Percentiles rank a stretch among this genome's conserved stretches.
These are phyloP conservation scores for Skeletonema grethae DNA, from an alignment of 108 stramenopile genomes.

Conservation along the genomic window DNA sequence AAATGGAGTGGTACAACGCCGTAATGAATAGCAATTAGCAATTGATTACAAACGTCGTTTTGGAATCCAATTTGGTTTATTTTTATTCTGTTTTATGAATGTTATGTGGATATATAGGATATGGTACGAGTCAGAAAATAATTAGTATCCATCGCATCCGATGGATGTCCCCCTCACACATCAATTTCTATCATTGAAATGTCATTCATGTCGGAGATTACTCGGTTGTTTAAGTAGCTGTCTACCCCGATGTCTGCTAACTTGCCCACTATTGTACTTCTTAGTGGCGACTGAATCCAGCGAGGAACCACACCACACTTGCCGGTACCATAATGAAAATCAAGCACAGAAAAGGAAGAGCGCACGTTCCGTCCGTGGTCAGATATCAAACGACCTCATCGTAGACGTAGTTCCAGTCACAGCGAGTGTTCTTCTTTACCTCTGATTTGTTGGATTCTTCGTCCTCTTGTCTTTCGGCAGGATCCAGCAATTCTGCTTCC, in stretches of 20 bases:
- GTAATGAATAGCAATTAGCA: background rate
- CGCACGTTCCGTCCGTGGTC: conserved; percentile 25
- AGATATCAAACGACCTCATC: conserved; percentile 37
- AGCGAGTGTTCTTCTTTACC: background rate
- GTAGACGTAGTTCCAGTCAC: conserved; percentile 19
- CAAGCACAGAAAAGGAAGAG: conserved; percentile 21
- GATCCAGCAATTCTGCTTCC: background rate
- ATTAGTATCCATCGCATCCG: no score
- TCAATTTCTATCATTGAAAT: background rate
- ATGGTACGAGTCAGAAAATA: no score
- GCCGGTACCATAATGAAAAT: conserved; percentile 18
- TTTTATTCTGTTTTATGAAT: no score
- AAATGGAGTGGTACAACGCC: background rate
- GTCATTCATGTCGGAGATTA: background rate
- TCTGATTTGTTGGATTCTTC: background rate
- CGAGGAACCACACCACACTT: conserved; percentile 9
- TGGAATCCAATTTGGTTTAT: background rate
- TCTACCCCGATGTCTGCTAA: no score
- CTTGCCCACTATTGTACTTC: no score
- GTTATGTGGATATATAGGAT: no score
- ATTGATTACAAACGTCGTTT: background rate
- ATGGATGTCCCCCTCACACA: background rate
- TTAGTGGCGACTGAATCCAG: background rate
- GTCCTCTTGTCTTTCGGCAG: background rate
- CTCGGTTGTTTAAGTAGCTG: no score